These are phyloP conservation scores for Didymella glomerata DNA, from an alignment of 2,329 filamentous ascomycete species.

Conservation along the genomic window DNA sequence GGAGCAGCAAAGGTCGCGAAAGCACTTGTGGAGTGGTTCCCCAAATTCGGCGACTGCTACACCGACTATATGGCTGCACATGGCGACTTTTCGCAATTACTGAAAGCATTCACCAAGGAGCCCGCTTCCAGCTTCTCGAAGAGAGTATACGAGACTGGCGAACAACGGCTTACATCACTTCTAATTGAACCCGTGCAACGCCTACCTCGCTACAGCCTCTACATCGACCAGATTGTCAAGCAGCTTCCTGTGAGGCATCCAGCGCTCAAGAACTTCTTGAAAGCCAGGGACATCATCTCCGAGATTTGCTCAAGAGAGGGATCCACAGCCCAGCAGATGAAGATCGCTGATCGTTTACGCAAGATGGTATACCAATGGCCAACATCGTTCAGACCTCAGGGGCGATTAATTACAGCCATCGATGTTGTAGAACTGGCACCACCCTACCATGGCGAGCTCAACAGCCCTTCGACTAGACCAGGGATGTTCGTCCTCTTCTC, in stretches of 20 bases:
- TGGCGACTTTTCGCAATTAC: conserved; percentile 81
- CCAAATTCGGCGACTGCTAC: conserved; percentile 89
- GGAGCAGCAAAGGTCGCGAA: conserved; percentile 81
- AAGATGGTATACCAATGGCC: conserved; percentile 84
- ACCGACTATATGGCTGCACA: conserved; percentile 92
- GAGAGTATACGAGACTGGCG: conserved; percentile 81
- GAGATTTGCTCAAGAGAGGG: conserved; percentile 95
- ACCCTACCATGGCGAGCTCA: conserved; percentile 67
- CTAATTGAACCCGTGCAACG: conserved; percentile 97
- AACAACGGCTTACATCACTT: conserved; percentile 88
- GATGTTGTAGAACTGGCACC: conserved; percentile 81
- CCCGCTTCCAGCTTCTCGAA: conserved; percentile 84
- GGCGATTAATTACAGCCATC: conserved; percentile 80
- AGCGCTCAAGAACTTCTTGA: conserved; percentile 81
- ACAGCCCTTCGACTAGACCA: conserved; percentile 56
- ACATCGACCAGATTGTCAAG: conserved; percentile 93
- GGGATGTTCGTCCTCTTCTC: conserved; percentile 86
- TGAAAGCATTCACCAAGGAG: conserved; percentile 78
- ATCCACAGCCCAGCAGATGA: conserved; percentile 72
- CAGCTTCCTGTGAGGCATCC: conserved; percentile 87
- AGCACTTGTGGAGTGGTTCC: conserved; percentile 89
- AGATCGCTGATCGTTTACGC: conserved; percentile 76
- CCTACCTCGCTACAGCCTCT: conserved; percentile 89
- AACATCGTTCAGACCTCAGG: conserved; percentile 71
- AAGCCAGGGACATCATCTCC: conserved; percentile 90